Conservation (phyloP, 768 basidiomycete species). For the Lactarius vividus region DNA sequence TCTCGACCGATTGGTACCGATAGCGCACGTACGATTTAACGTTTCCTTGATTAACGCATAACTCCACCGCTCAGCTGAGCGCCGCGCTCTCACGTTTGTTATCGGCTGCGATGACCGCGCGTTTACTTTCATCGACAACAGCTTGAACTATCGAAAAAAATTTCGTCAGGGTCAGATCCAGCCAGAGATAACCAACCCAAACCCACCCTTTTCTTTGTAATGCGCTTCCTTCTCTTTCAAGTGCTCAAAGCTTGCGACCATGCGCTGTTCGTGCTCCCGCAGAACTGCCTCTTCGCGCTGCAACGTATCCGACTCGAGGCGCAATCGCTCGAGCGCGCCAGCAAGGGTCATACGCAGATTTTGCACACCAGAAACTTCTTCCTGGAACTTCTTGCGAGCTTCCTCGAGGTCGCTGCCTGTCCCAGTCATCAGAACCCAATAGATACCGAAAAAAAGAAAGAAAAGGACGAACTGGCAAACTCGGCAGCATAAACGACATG, state of each 20-base stretch:
- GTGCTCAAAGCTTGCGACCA: constrained; percentile 39
- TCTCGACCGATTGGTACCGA: constrained; percentile 1
- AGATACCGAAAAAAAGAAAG: neutral
- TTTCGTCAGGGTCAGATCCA: neutral
- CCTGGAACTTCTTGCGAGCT: constrained; percentile 53
- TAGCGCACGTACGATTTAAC: neutral
- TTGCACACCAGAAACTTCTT: constrained; percentile 61
- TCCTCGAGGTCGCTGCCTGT: constrained; percentile 61
- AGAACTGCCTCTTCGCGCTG: constrained; percentile 42
- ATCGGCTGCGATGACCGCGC: constrained; percentile 44
- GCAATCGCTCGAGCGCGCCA: constrained; percentile 39
- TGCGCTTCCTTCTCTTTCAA: constrained; percentile 42
- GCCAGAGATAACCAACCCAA: constrained; percentile 6
- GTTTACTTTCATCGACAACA: constrained; percentile 45
- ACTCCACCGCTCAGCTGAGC: constrained; percentile 12
- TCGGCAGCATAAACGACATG: constrained; percentile 42
- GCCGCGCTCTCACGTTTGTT: constrained; percentile 41
- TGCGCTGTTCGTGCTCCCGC: constrained; percentile 41
- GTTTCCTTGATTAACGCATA: neutral
- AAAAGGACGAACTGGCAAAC: constrained; percentile 36
- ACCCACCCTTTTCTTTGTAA: constrained; percentile 42
- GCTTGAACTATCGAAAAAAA: constrained; percentile 36
- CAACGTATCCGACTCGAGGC: constrained; percentile 41
- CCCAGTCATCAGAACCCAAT: neutral
- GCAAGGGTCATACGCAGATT: constrained; percentile 53